These are phyloP conservation scores for Arbutus unedo DNA, from an alignment of 148 eudicot species.

Conservation along the genomic window DNA sequence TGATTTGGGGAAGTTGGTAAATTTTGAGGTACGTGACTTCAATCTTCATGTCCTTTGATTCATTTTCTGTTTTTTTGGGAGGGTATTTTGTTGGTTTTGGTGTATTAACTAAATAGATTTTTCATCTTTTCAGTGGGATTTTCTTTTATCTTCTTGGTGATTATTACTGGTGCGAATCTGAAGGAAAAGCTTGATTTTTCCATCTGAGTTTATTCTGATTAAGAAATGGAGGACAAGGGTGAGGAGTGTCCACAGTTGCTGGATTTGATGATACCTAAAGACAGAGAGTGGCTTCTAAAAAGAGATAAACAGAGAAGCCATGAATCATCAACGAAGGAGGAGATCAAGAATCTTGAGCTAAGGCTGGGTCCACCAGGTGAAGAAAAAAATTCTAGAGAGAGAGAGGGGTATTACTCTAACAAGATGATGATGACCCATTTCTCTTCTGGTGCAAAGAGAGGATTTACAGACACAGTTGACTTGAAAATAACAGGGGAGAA, in stretches of 20 bases:
- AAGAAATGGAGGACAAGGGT: neutral
- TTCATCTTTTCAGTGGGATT: neutral
- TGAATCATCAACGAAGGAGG: conserved; percentile 33
- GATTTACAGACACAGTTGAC: neutral
- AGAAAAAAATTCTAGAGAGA: conserved; percentile 19
- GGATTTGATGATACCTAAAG: conserved; percentile 35
- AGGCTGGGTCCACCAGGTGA: conserved; percentile 61
- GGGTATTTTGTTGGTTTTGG: neutral
- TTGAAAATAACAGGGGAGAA: neutral
- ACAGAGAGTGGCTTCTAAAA: conserved; percentile 21
- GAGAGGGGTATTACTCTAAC: conserved; percentile 17
- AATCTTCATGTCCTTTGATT: neutral
- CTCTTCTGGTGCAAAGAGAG: conserved; percentile 4
- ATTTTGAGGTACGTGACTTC: neutral
- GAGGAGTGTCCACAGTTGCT: conserved; percentile 5
- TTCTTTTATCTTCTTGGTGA: neutral
- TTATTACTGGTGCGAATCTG: no score
- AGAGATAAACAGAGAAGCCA: conserved; percentile 4
- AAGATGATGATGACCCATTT: conserved; percentile 18
- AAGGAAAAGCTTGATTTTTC: neutral
- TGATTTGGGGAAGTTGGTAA: neutral
- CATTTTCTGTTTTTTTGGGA: neutral
- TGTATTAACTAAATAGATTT: neutral
- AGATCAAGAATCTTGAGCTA: conserved; percentile 47
- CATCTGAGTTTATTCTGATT: neutral